A percentile compares a stretch with the other conserved stretches of the same genome.
phyloP scores from a whole-genome alignment of 345 rosid genomes.

The Diplotaxis tenuifolia region DNA sequence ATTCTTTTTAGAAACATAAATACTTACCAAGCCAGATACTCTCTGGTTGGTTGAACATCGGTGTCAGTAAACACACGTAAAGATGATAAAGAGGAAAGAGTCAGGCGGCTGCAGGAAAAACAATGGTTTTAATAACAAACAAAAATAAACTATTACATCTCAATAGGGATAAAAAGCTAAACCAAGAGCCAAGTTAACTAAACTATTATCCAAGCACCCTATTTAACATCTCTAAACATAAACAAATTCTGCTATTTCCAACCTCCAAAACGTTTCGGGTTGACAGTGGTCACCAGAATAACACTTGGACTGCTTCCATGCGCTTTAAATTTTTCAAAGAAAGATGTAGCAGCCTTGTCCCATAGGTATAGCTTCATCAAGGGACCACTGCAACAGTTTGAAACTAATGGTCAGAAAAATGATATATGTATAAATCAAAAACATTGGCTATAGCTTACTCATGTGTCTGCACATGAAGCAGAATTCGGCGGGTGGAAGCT shows the following conservation, averaged over 20 bases:
- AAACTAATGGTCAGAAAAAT: background rate
- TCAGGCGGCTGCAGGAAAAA: too few relatives aligned
- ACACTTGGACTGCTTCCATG: background rate
- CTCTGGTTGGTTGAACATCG: background rate
- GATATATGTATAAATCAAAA: too few relatives aligned
- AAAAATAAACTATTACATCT: background rate
- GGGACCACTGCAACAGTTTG: background rate
- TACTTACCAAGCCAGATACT: background rate
- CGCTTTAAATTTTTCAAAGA: background rate
- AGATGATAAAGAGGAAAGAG: too few relatives aligned
- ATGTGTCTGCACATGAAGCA: background rate
- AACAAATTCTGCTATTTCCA: background rate
- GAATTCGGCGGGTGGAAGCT: background rate
- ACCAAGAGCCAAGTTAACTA: background rate
- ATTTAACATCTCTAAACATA: too few relatives aligned
- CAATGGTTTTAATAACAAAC: background rate
- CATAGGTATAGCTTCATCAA: background rate
- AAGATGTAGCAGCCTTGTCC: background rate
- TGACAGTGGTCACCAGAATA: background rate
- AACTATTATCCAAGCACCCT: background rate
- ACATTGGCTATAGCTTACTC: background rate
- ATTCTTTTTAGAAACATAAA: background rate
- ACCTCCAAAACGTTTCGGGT: background rate
- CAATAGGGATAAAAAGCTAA: too few relatives aligned
- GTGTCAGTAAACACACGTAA: background rate